Evolutionary conservation across 169 alveolate species (phyloP), one percentile per base, ranked within the genome.

Genomic region (Blepharisma undulans): DNA sequence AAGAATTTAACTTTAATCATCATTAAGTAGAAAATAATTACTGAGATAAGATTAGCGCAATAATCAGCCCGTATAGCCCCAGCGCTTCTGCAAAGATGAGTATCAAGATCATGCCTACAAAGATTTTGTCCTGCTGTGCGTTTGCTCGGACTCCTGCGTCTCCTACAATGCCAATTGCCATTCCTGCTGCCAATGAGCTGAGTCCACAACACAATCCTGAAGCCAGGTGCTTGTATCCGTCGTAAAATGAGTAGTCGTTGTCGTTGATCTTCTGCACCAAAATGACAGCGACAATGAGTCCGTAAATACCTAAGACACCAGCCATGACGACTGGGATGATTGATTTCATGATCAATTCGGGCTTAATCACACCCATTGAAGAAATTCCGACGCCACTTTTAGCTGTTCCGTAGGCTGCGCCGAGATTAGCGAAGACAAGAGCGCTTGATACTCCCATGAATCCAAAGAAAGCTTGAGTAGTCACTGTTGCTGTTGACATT

Each of bases 271-370:
- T 92, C 30, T 88, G 92, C 22, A 76, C 72, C 5, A 88, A 91
- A 82, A 98, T 96, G 90, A 99, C 97, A 72, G 99, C 96, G 88
- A 98, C 99, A 92, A 99, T 99, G 87, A 99, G 98, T 33, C 99
- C 99, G 95, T 99, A 98, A 88, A 98, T 99, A 90, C 99, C 99
- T 94, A 99, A 95, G 91, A 99, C 99, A 97, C 99, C 99, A 76
- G 99, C 99, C 99, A 99, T 99, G 96, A 99, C 99, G 77, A 99
- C 99, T 59, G 99, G 99, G 72, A 99, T 98, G 92, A 99, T 99
- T 76, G 99, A 98, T 93, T 98, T 98, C 99, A 99, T 99, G 90
- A 99, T 98, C 92, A 99, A 95, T 88, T 99, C 99, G 16, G 99
- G 99, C 85, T 99, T 98, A 99, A 99, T 97, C 74, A 99, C 99